These are phyloP conservation scores for Trichoderma guizhouense DNA, from an alignment of 2,329 filamentous ascomycete genomes.

Conservation along the genomic window DNA sequence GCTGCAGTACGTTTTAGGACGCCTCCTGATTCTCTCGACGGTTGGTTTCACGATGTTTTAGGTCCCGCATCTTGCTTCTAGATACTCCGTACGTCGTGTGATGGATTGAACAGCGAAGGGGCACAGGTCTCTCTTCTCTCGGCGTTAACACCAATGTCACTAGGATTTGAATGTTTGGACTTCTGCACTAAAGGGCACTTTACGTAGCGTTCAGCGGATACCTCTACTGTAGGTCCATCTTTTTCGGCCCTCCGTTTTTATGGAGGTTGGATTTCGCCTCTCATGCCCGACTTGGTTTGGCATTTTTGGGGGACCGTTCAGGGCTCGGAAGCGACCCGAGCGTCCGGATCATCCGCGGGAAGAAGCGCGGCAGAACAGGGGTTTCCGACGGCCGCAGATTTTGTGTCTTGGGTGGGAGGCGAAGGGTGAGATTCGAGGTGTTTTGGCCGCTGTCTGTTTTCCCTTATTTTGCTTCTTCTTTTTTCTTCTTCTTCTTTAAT, in stretches of 20 bases:
- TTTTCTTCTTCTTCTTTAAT: background rate
- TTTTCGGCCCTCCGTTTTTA: background rate
- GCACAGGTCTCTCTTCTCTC: background rate
- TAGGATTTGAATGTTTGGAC: background rate
- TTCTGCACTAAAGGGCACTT: background rate
- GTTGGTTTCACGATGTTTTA: conserved; percentile 3
- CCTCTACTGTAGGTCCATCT: background rate
- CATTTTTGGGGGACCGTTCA: background rate
- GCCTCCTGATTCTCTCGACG: background rate
- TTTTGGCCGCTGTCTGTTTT: background rate
- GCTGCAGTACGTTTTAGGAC: background rate
- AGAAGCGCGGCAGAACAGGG: conserved; percentile 12
- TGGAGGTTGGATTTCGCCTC: background rate
- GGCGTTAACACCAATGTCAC: background rate
- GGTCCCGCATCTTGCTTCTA: background rate
- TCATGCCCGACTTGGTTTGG: background rate
- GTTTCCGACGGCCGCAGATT: conserved; percentile 19
- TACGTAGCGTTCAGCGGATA: background rate
- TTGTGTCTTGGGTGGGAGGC: background rate
- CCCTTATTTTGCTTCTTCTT: background rate
- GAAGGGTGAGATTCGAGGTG: background rate
- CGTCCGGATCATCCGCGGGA: conserved; percentile 10
- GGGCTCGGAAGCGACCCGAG: conserved; percentile 9
- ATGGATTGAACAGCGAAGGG: background rate
- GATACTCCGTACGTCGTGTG: background rate